Conservation (phyloP, 495 filamentous ascomycete genomes). For the Entonaema liquescens region DNA sequence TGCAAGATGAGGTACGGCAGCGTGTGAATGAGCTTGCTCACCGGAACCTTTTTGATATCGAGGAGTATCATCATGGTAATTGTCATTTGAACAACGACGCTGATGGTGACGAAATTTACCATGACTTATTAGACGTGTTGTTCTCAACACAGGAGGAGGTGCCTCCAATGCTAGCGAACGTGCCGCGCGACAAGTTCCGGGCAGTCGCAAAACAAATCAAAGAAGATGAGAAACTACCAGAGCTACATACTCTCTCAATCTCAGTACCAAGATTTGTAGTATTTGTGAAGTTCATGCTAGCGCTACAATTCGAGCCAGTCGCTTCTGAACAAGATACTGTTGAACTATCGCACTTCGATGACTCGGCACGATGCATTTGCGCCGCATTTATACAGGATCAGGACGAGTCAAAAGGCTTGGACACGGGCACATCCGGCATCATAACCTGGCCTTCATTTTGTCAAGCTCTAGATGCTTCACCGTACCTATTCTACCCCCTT, state of each 20-base stretch:
- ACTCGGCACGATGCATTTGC: slow-evolving; percentile 34
- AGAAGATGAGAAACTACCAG: slow-evolving; percentile 13
- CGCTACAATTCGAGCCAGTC: slow-evolving; percentile 23
- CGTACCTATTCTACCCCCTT: slow-evolving; percentile 45
- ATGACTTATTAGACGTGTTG: slow-evolving; percentile 44
- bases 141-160: slow-evolving; percentile 36
- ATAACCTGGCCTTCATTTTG: slow-evolving; percentile 51
- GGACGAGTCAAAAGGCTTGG: not conserved
- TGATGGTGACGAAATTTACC: slow-evolving; percentile 46
- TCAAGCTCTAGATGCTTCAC: slow-evolving; percentile 44
- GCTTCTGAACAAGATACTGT: not conserved
- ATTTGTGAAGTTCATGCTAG: slow-evolving; percentile 33
- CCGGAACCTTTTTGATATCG: slow-evolving; percentile 20
- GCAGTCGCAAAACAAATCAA: slow-evolving; percentile 36
- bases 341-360: slow-evolving; percentile 17
- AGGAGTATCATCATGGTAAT: slow-evolving; percentile 6
- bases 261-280: slow-evolving; percentile 29
- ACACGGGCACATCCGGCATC: not conserved
- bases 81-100: slow-evolving; percentile 39
- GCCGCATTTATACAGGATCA: slow-evolving; percentile 20
- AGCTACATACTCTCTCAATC: slow-evolving; percentile 33
- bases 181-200: slow-evolving; percentile 38
- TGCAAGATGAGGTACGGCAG: slow-evolving; percentile 5
- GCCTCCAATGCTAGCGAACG: slow-evolving; percentile 1
- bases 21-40: slow-evolving; percentile 13